phyloP scores from a whole-genome alignment of 2,329 filamentous ascomycete genomes.

The Coniochaeta hoffmannii region DNA sequence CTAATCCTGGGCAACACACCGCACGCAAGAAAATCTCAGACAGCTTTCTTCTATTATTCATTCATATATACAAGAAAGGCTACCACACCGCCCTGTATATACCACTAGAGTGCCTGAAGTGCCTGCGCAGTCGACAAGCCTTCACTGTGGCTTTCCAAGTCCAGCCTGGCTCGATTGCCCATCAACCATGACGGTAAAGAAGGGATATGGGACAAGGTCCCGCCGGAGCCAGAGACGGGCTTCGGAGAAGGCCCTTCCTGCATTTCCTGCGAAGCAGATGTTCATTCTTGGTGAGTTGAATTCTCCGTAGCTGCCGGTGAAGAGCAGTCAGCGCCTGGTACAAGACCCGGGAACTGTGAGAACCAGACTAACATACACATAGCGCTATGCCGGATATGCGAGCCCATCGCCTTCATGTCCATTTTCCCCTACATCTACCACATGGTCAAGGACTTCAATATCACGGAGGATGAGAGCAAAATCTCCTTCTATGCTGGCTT shows the following conservation, averaged over 20 bases:
- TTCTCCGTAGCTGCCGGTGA: not conserved
- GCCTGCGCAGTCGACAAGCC: not conserved
- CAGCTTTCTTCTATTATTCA: not conserved
- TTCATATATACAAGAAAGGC: not conserved
- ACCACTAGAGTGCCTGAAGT: not conserved
- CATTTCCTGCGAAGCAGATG: constrained; percentile 38
- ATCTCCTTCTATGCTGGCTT: constrained; percentile 92
- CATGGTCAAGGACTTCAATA: constrained; percentile 89
- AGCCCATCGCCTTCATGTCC: constrained; percentile 98
- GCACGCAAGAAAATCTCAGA: no score
- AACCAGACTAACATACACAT: constrained; percentile 1
- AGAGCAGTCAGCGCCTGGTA: not conserved
- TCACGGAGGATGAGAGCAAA: constrained; percentile 68
- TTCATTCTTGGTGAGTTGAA: constrained; percentile 40
- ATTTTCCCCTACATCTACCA: constrained; percentile 98
- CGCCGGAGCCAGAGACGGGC: not conserved
- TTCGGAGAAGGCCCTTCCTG: constrained; percentile 20
- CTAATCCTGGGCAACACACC: not conserved
- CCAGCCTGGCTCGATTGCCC: not conserved
- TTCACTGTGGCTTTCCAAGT: not conserved
- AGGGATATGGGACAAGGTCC: constrained; percentile 10
- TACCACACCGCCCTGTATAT: not conserved
- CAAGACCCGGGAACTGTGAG: not conserved
- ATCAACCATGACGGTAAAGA: constrained; percentile 9
- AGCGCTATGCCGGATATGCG: constrained; percentile 89